Evolutionary conservation across 179 eudicot genomes (phyloP), one percentile per base, ranked within the genome.

Genomic region (Silene coronaria): DNA sequence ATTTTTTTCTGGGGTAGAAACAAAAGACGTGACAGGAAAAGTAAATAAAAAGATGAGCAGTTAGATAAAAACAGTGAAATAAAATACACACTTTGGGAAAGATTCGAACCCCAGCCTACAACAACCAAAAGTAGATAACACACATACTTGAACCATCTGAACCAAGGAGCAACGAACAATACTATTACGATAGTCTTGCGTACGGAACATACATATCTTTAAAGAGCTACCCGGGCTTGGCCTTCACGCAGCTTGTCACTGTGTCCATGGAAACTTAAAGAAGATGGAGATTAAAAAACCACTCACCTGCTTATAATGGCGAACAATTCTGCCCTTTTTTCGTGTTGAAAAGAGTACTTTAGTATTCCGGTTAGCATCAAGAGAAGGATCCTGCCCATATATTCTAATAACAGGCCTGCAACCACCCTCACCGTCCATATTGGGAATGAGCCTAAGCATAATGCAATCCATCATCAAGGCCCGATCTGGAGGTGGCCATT

Each of bases 401-500:
- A 90, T 85, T 74, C 93, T 81, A 36, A 91, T 75, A 61, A 91
- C 76, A 17, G 96, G 97, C 57, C 97, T 84, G 73, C 93, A 90
- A 72, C 96, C 95, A 60, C 92, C 91, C 57, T 83, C 82, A 53
- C 89, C 87, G 75, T 91, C 91, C 82, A 91, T 79, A 67, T 85
- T 80, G 28, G 97, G 97, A 72, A 88, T 83, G 46, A 78, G 60
- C 84, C 97, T 86, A 63, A 90, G 83, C 27, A 91, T 88, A 53
- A 91, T 76, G 77, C 90, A 91, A 74, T 91, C 97, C 76, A 91
- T 48, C 26, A 84, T 86, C 77, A 91, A 77, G 2, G 88, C 85
- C 76, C 89, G 83, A 68, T 88, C 91, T 16, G 76, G 59, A n/a
- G 95, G 95, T 42, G 92, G 95, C 97, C 95, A 91, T 48, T 78